A percentile compares a stretch with the other conserved stretches of the same genome.
Evolutionary conservation across 441 rosid species (phyloP).

Genomic region (Biscutella laevigata): DNA sequence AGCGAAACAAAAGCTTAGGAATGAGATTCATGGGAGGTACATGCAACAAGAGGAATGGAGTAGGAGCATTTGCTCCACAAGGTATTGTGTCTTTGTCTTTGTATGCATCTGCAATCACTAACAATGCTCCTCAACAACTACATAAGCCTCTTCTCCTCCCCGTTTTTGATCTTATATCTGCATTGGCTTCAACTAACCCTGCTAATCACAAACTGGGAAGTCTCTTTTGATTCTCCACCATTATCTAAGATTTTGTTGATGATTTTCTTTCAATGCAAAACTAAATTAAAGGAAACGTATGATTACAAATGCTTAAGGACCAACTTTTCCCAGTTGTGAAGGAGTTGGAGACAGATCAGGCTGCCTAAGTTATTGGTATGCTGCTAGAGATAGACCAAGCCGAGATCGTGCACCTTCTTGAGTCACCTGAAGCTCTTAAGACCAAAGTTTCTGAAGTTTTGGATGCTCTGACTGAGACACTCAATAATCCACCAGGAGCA

Average conservation of each 20-base stretch:
- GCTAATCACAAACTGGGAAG: conserved; percentile 35
- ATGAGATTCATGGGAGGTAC: conserved; percentile 36
- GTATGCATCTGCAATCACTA: conserved; percentile 31
- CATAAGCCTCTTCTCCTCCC: conserved; percentile 27
- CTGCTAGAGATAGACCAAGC: conserved; percentile 79
- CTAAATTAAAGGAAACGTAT: neutral
- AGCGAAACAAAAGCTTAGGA: conserved; percentile 31
- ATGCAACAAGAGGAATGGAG: conserved; percentile 31
- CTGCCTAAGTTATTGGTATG: conserved; percentile 72
- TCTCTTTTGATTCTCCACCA: neutral
- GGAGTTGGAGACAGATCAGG: conserved; percentile 41
- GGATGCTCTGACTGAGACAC: conserved; percentile 40
- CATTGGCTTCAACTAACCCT: conserved; percentile 45
- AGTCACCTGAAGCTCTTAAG: conserved; percentile 71
- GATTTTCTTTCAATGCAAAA: neutral
- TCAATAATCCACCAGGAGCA: conserved; percentile 23
- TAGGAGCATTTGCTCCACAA: conserved; percentile 34
- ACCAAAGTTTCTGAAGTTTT: conserved; percentile 64
- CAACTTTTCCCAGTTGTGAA: conserved; percentile 60
- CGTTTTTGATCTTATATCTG: conserved; percentile 47
- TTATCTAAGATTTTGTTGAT: no score
- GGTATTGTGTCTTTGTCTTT: conserved; percentile 37
- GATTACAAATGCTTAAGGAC: conserved; percentile 53
- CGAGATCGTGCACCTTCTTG: conserved; percentile 59
- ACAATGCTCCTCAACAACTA: conserved; percentile 15